These are phyloP conservation scores for Solanum infundibuliforme DNA, from an alignment of 257 asterid species.

Conservation along the genomic window DNA sequence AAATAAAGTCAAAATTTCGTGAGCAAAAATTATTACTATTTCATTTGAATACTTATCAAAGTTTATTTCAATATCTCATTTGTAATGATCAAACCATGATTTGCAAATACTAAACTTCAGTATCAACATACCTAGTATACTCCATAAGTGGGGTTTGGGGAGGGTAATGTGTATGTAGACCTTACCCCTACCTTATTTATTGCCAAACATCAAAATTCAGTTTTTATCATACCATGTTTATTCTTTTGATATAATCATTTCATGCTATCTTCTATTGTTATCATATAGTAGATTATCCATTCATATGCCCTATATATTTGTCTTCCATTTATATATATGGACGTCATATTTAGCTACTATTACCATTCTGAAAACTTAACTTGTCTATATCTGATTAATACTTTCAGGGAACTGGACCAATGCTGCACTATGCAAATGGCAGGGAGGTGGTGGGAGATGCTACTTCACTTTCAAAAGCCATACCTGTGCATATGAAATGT, in stretches of 20 bases:
- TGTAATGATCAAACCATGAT: not conserved
- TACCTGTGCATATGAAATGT: constrained; percentile 65
- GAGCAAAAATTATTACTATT: not conserved
- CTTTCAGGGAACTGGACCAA: constrained; percentile 53
- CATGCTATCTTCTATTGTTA: not conserved
- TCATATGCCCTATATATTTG: not conserved
- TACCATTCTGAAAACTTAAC: not conserved
- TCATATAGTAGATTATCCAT: not conserved
- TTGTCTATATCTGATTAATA: constrained; percentile 6
- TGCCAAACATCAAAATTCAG: not conserved
- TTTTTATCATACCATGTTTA: not conserved
- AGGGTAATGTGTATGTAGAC: not conserved
- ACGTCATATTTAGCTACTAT: not conserved
- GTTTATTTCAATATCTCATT: not conserved
- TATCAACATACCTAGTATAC: not conserved
- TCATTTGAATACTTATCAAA: not conserved
- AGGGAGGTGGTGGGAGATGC: constrained; percentile 35
- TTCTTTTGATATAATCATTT: not conserved
- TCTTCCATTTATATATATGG: not conserved
- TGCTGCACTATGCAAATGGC: constrained; percentile 67
- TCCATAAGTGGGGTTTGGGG: not conserved
- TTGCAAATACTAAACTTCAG: not conserved
- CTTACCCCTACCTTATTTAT: not conserved
- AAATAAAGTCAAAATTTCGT: not conserved
- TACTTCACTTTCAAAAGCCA: constrained; percentile 24